phyloP scores from a whole-genome alignment of 2,329 filamentous ascomycete genomes.

The Esteya vermicola region DNA sequence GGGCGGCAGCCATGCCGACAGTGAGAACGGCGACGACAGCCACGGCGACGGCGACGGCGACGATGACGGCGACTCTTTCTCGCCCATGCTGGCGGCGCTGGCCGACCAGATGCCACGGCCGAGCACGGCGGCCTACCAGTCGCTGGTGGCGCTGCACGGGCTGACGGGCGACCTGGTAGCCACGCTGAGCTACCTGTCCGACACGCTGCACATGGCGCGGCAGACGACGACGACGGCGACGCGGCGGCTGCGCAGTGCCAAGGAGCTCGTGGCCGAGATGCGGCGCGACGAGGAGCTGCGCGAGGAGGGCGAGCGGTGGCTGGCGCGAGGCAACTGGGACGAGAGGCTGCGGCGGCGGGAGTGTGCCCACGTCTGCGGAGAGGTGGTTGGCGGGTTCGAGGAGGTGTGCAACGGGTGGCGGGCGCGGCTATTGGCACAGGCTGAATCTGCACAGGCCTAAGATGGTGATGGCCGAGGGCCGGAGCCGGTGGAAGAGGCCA shows the following conservation, averaged over 20 bases:
- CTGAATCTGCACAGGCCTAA: conserved; percentile 33
- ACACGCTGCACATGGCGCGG: conserved; percentile 86
- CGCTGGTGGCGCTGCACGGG: conserved; percentile 53
- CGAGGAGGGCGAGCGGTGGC: conserved; percentile 71
- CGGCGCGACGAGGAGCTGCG: conserved; percentile 66
- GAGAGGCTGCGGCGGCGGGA: conserved; percentile 61
- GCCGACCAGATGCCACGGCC: conserved; percentile 53
- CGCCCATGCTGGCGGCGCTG: conserved; percentile 52
- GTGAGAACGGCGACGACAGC: not conserved
- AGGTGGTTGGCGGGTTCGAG: conserved; percentile 87
- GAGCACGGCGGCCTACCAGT: conserved; percentile 47
- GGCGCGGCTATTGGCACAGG: conserved; percentile 54
- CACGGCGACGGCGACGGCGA: conserved; percentile 7
- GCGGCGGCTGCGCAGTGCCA: conserved; percentile 64
- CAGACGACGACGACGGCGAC: conserved; percentile 75
- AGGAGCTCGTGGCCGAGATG: conserved; percentile 77
- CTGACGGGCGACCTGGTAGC: conserved; percentile 62
- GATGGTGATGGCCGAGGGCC: too few relatives aligned
- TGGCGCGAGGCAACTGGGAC: conserved; percentile 73
- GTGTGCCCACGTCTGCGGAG: conserved; percentile 69
- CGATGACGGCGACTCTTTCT: conserved; percentile 42
- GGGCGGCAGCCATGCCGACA: not conserved
- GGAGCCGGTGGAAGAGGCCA: too few relatives aligned
- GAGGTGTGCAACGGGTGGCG: conserved; percentile 78
- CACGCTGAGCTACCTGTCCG: conserved; percentile 72